These are phyloP conservation scores for Solanum verrucosum DNA, from an alignment of 257 asterid genomes.

Conservation along the genomic window DNA sequence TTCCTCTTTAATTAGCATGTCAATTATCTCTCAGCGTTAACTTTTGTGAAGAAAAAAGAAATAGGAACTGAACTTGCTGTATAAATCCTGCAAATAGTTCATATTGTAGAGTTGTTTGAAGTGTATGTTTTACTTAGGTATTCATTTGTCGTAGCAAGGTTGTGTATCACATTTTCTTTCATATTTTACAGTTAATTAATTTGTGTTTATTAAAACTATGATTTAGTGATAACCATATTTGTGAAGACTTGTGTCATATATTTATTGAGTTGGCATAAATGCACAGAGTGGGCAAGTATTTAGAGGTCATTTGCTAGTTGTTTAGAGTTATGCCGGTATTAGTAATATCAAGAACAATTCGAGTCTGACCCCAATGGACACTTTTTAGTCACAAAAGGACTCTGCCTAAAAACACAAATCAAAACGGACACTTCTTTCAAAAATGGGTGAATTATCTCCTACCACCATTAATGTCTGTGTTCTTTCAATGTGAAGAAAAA, in stretches of 20 bases:
- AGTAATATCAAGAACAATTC: no score
- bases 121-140: background rate
- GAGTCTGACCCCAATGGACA: no score
- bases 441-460: background rate
- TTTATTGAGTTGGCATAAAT: background rate
- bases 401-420: no score
- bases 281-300: background rate
- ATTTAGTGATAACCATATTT: background rate
- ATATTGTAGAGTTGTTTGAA: background rate
- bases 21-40: background rate
- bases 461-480: background rate
- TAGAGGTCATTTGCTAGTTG: background rate
- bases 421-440: no score
- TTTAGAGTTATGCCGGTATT: no score
- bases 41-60: background rate
- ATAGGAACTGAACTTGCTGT: background rate
- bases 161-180: background rate
- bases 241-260: background rate
- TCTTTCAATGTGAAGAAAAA: background rate
- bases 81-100: background rate
- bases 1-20: background rate
- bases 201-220: background rate
- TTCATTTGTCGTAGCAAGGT: background rate
- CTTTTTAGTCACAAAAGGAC: no score
- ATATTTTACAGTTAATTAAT: background rate